A percentile compares a stretch with the other conserved stretches of the same genome.
These are phyloP conservation scores for Rhododendron kiyosumense DNA, from an alignment of 148 eudicot species.

Conservation along the genomic window DNA sequence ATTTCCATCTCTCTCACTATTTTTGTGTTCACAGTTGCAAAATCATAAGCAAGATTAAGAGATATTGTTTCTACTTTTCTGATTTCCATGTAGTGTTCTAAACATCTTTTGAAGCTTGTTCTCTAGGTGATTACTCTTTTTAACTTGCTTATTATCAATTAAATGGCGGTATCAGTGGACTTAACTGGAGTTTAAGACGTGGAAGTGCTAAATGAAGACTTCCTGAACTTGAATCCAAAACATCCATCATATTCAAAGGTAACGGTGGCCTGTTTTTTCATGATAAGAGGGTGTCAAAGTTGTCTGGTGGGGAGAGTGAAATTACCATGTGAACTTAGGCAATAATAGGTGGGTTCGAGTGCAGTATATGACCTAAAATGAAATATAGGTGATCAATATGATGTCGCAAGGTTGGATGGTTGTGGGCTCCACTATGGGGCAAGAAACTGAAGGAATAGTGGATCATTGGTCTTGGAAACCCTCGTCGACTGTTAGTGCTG, in stretches of 20 bases:
- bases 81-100: background rate
- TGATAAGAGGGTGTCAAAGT: background rate
- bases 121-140: background rate
- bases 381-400: background rate
- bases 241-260: constrained; percentile 73
- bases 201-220: constrained; percentile 68
- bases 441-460: background rate
- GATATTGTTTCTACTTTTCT: background rate
- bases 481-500: background rate
- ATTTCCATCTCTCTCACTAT: background rate
- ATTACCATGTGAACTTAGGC: background rate
- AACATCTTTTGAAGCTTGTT: background rate
- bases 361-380: background rate
- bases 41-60: background rate
- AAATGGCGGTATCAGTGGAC: constrained; percentile 15
- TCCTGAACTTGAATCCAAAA: constrained; percentile 56
- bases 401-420: background rate
- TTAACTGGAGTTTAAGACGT: constrained; percentile 69
- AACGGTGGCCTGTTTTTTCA: constrained; percentile 2
- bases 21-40: background rate
- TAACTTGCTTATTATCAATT: background rate
- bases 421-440: background rate
- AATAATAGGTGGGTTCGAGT: background rate
- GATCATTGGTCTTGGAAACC: background rate
- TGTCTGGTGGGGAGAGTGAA: background rate